Evolutionary conservation across 2,329 filamentous ascomycete genomes (phyloP).

Genomic region (Alternaria gaisen): DNA sequence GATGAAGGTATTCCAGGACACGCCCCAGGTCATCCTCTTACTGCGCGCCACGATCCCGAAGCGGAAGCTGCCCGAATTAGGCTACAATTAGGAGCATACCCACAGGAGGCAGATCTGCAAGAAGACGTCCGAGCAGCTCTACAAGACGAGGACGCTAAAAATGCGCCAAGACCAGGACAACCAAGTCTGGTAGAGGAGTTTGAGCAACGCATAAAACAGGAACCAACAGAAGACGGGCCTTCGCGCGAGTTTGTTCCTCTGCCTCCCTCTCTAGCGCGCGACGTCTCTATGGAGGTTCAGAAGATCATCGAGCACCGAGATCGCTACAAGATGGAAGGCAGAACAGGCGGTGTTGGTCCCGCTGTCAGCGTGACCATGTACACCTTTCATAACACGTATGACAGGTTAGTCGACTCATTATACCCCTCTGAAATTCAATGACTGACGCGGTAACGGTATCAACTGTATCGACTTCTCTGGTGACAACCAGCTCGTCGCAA

Average conservation of each 20-base stretch:
- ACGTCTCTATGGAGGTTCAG: slow-evolving; percentile 93
- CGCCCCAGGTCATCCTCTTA: slow-evolving; percentile 70
- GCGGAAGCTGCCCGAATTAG: slow-evolving; percentile 60
- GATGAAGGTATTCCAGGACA: slow-evolving; percentile 76
- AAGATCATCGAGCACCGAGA: slow-evolving; percentile 93
- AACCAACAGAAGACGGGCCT: slow-evolving; percentile 86
- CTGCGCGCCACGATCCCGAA: slow-evolving; percentile 65
- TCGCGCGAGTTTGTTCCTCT: slow-evolving; percentile 81
- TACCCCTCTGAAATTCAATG: background rate
- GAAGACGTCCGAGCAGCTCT: slow-evolving; percentile 88
- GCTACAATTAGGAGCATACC: slow-evolving; percentile 81
- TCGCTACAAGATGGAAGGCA: slow-evolving; percentile 84
- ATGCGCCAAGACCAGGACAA: slow-evolving; percentile 75
- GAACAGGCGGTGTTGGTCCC: slow-evolving; percentile 83
- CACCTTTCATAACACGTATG: slow-evolving; percentile 96
- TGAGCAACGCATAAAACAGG: slow-evolving; percentile 85
- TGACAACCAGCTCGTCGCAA: slow-evolving; percentile 85
- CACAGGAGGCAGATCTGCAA: slow-evolving; percentile 82
- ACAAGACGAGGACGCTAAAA: slow-evolving; percentile 81
- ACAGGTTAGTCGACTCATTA: slow-evolving; percentile 68
- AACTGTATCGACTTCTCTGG: slow-evolving; percentile 97
- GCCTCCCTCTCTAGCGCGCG: slow-evolving; percentile 83
- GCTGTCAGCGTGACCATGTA: slow-evolving; percentile 94
- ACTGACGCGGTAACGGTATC: slow-evolving; percentile 63
- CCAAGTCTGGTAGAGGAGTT: slow-evolving; percentile 85